Base-by-base conservation (phyloP, 495 filamentous ascomycete genomes). In the Daldinia caldariorum region DNA sequence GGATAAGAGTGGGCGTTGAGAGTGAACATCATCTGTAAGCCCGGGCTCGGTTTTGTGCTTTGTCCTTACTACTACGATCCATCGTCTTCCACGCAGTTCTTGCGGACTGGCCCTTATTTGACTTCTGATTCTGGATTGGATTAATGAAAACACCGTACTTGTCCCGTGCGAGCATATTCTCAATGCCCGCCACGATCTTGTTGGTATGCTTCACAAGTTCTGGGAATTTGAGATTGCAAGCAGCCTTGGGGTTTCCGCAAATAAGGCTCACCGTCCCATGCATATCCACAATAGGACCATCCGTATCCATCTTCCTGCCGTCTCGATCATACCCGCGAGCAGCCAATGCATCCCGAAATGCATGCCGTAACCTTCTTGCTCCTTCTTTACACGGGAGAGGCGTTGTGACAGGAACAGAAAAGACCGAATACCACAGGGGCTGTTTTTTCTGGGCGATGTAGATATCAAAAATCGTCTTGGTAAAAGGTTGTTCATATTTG, bases 331-430 rank as follows among this genome's bases (percentile, higher is more conserved):
- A 89, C 0, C 89, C 89, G 54, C 77, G 81, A 35, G 76, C 81
- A 63, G 77, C 82, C 67, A 94, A 78, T 16, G 84, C 85, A 53
- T 86, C 79, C 55, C 66, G 67, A 39, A 94, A 80, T 0, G 89
- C 89, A 18, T 78, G 71, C 35, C 81, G 76, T 9, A 88, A 43
- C 76, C 85, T 83, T 71, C 84, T 83, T 31, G 73, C 75, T 7
- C 79, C 78, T 82, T 79, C 85, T 4, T 76, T 83, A 43, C 88
- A 83, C 14, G 92, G 84, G 45, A 88, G 84, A 14, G 80, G 77
- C 29, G 80, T 83, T 31, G 63, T 76, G 16, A 51, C 82, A 6
- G 61, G 74, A 31, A 34, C 65, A 55, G 37, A 63, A 49, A 26
- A 45, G 7, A 74, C 59, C 0, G 78, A 74, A 79, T 82, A 83